These are phyloP conservation scores for Hymenoscyphus scutula DNA, from an alignment of 2,329 filamentous ascomycete species.

Conservation along the genomic window DNA sequence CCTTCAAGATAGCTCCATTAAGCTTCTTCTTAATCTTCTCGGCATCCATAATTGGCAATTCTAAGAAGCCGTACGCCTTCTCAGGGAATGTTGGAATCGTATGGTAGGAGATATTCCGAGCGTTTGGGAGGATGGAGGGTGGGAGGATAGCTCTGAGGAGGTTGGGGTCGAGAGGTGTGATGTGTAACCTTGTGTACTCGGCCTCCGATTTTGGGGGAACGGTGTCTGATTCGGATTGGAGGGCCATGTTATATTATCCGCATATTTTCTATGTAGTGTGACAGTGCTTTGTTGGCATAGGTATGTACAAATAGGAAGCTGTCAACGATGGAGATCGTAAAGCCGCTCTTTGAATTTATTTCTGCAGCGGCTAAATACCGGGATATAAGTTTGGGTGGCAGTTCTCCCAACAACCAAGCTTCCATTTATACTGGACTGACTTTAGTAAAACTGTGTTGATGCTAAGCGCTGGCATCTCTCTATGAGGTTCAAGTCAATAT, in stretches of 20 bases:
- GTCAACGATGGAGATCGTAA: background rate
- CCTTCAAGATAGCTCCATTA: constrained; percentile 80
- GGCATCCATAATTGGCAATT: constrained; percentile 76
- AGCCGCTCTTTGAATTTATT: background rate
- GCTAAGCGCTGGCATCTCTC: too few relatives aligned
- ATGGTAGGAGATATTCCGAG: constrained; percentile 86
- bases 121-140: constrained; percentile 60
- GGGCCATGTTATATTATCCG: constrained; percentile 8
- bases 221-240: background rate
- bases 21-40: constrained; percentile 91
- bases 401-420: too few relatives aligned
- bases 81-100: constrained; percentile 84
- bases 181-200: constrained; percentile 66
- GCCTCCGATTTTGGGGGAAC: background rate
- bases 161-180: constrained; percentile 77
- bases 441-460: too few relatives aligned
- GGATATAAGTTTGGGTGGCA: background rate
- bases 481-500: too few relatives aligned
- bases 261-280: background rate
- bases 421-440: too few relatives aligned
- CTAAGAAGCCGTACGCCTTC: constrained; percentile 84
- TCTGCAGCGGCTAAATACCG: background rate
- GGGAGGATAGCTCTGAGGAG: constrained; percentile 73
- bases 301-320: background rate
- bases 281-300: background rate